These are phyloP conservation scores for Zygnema cylindricum DNA, from an alignment of 139 green algal species.

Conservation along the genomic window DNA sequence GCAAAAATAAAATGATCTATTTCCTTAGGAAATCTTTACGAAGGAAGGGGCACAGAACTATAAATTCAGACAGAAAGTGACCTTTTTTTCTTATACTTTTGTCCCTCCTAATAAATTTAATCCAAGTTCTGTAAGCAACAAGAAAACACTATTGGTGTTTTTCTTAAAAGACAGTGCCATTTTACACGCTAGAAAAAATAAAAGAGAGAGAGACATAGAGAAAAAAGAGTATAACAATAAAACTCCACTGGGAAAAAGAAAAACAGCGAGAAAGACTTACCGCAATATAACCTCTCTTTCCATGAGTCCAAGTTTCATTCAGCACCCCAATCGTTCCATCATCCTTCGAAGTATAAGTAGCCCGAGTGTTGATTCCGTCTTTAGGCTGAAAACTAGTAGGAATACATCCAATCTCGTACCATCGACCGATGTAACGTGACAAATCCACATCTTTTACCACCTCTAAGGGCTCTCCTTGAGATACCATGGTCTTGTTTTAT, in stretches of 20 bases:
- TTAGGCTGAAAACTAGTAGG: constrained; percentile 36
- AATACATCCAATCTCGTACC: constrained; percentile 41
- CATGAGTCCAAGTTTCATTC: constrained; percentile 35
- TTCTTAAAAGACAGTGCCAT: too few species aligned
- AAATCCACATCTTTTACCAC: constrained; percentile 28
- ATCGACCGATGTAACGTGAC: constrained; percentile 38
- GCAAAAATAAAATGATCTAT: too few species aligned
- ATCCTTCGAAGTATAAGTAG: constrained; percentile 20
- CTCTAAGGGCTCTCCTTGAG: background rate
- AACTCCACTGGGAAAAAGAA: background rate
- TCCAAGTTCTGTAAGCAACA: too few species aligned
- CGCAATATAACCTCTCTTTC: constrained; percentile 10
- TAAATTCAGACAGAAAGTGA: too few species aligned
- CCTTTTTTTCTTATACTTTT: too few species aligned
- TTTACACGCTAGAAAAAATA: too few species aligned
- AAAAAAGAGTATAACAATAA: too few species aligned
- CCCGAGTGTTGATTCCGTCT: constrained; percentile 22
- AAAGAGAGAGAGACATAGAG: too few species aligned
- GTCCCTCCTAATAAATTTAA: too few species aligned
- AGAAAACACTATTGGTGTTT: too few species aligned
- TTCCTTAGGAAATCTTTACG: too few species aligned
- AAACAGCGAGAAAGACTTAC: constrained; percentile 5
- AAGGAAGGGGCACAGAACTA: too few species aligned
- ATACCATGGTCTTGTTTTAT: background rate
- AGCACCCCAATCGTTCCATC: constrained; percentile 38